Conservation (phyloP, 1,139 yeast species). For the Pichia sp. region DNA sequence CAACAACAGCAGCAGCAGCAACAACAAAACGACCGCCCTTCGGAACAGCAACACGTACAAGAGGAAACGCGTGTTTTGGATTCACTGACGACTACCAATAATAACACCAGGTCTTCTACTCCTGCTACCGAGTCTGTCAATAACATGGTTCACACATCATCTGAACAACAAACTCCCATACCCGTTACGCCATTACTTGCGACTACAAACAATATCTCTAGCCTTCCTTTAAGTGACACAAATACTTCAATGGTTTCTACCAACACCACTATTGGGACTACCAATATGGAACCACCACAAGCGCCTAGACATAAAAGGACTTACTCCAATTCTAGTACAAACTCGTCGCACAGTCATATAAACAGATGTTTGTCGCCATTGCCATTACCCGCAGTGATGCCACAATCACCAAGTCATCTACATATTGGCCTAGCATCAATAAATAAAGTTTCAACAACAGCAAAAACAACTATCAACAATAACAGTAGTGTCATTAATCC, state of each 20-base stretch:
- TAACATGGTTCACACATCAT: no score
- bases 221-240: no score
- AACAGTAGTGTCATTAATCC: neutral
- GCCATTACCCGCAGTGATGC: slow-evolving; percentile 22
- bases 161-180: no score
- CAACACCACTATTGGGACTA: neutral
- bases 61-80: no score
- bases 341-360: slow-evolving; percentile 20
- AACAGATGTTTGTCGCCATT: slow-evolving; percentile 21
- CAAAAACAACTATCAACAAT: neutral
- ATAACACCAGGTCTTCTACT: no score
- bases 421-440: slow-evolving; percentile 2
- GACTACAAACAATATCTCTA: no score
- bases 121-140: no score
- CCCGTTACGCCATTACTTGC: no score
- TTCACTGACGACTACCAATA: no score
- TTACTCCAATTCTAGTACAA: slow-evolving; percentile 24
- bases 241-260: neutral
- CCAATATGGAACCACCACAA: slow-evolving; percentile 23
- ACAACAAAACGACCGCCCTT: neutral
- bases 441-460: slow-evolving; percentile 10
- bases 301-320: slow-evolving; percentile 26
- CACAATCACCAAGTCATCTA: slow-evolving; percentile 24
- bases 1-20: slow-evolving; percentile 1
- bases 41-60: no score